A percentile compares a stretch with the other conserved stretches of the same genome.
phyloP scores from a whole-genome alignment of 108 stramenopile genomes.

The Schizochytrium sp. region DNA sequence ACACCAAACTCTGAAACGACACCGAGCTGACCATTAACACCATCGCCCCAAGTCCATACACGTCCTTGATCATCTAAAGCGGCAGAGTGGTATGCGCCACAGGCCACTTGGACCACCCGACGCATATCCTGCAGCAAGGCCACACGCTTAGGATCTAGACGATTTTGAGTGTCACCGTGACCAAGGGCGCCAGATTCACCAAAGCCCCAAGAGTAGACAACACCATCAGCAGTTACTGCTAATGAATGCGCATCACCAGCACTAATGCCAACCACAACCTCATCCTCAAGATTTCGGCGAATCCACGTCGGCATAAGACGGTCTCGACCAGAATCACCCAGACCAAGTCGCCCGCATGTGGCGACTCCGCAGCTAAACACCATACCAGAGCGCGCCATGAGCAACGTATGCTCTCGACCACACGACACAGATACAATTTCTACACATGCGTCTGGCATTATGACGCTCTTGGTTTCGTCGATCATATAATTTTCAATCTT shows the following conservation, averaged over 20 bases:
- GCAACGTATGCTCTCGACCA: constrained; percentile 43
- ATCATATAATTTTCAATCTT: constrained; percentile 17
- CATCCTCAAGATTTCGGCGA: neutral
- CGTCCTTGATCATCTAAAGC: constrained; percentile 41
- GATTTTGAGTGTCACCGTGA: constrained; percentile 56
- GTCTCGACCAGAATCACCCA: constrained; percentile 48
- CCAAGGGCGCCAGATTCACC: constrained; percentile 62
- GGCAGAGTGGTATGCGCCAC: constrained; percentile 50
- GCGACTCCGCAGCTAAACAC: constrained; percentile 59
- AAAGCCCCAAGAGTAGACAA: constrained; percentile 50
- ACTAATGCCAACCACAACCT: constrained; percentile 44
- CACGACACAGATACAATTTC: constrained; percentile 26
- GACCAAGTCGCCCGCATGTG: constrained; percentile 50
- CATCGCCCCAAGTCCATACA: constrained; percentile 57
- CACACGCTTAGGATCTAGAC: constrained; percentile 42
- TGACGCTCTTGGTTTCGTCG: neutral
- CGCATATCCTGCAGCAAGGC: constrained; percentile 36
- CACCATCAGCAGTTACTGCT: constrained; percentile 22
- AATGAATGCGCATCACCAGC: constrained; percentile 62
- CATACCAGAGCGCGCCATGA: neutral
- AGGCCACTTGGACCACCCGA: constrained; percentile 18
- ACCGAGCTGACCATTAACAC: constrained; percentile 34
- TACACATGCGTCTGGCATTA: constrained; percentile 37
- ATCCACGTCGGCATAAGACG: constrained; percentile 3
- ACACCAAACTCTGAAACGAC: neutral